Evolutionary conservation across 441 rosid genomes (phyloP), one percentile per base, ranked within the genome.

Genomic region (Melastoma candidum): DNA sequence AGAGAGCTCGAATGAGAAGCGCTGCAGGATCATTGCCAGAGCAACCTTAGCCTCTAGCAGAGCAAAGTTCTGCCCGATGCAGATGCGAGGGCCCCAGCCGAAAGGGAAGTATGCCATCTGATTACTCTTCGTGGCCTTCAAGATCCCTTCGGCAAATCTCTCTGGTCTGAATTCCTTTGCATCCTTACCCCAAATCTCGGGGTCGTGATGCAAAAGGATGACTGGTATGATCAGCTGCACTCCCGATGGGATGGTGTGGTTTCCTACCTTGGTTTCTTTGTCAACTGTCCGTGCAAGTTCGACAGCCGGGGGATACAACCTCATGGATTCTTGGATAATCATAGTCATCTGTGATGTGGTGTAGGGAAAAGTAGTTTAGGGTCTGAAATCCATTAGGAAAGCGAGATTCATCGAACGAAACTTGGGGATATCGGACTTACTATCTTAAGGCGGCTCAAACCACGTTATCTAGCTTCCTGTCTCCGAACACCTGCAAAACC

Each of bases 251-350:
- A 77, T 50, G 4, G 53, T 43, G 22, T 69, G 43, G 36, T 68
- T 65, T 44, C 69, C 72, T 47, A 80, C 47, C 64, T 58, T 69
- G 44, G 77, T 63, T 47, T 61, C 67, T 56, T 69, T 39, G 12
- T 53, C 13, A 47, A 69, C 12, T 46, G 65, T 77, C 44, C 59
- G 69, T 54, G 61, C 59, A 22, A 44, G 52, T 58, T 68, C 71
- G 45, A 61, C 61, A 13, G 45, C 74, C 0, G 79, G 79, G 44
- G 86, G 79, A 59, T 77, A 77, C 58, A 77, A 44, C 61, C 84
- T 71, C 65, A 76, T 27, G 44, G 75, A 75, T 60, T 68, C 83
- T 2, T 73, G 65, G 8, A 80, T 61, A 32, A 73, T 77, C 76
- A 68, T 75, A 4, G 75, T 63, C 27, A 80, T 69, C 79, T 77